Base-by-base conservation (phyloP, 1,284 basidiomycete genomes). In the Ganoderma boninense region DNA sequence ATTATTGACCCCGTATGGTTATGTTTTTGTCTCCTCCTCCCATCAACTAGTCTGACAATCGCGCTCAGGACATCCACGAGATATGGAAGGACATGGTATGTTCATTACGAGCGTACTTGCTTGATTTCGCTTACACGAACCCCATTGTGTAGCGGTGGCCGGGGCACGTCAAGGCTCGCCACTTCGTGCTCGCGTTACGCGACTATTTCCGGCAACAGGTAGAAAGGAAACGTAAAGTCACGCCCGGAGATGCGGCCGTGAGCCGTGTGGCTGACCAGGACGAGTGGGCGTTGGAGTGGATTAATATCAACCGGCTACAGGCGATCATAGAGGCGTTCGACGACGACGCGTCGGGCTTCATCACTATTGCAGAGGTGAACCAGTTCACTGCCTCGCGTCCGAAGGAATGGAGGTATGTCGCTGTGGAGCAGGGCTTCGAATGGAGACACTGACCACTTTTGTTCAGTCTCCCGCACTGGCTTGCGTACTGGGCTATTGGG, bases 281-380 rank as follows among this genome's bases (percentile, higher is more conserved):
- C 63, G 69, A 69, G 0, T 87, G 85, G 85, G 82, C 85, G 2
- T 73, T 86, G 44, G 76, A 80, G 11, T 84, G 82, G 70, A 82
- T 87, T 70, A 83, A 81, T 66, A 76, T 83, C 7, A 77, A 78
- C n/a, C 81, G 82, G 60, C 75, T 85, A 4, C 85, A 85, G 65
- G 79, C 83, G 4, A 83, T 86, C 63, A 66, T 80, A 16, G 85
- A 87, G 71, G 84, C 85, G 0, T 81, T 86, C 29, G 85, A 86
- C 66, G 84, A 86, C 65, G 86, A 87, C 68, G 84, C 82, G 0
- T 84, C 84, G 0, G 84, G 85, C 0, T 86, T 81, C 59, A 78
- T 84, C 54, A 85, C 82, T 29, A 79, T 87, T n/a, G 80, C 82
- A 18, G 85, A 87, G 69, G 82, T 85, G 18, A 87, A 87, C 68